phyloP scores from a whole-genome alignment of 1,139 yeast genomes.

The Zygosaccharomyces pseudobailii region DNA sequence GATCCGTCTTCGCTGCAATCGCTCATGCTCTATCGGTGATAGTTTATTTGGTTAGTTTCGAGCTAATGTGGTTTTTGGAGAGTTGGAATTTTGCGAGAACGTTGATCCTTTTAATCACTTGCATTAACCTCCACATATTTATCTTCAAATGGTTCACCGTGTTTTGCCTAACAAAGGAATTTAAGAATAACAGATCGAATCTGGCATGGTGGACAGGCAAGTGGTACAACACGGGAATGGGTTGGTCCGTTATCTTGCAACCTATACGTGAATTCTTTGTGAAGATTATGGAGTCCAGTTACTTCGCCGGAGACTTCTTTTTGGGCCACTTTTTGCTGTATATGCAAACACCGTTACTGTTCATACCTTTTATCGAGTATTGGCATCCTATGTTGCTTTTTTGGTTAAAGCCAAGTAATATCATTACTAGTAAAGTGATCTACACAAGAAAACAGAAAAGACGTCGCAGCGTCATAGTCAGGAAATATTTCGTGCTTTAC shows the following conservation, averaged over 20 bases:
- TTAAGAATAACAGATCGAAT: conserved; percentile 51
- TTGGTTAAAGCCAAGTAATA: conserved; percentile 69
- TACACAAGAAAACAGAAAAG: conserved; percentile 36
- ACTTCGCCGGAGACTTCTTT: conserved; percentile 67
- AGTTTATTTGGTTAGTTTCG: conserved; percentile 51
- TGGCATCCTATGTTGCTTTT: conserved; percentile 77
- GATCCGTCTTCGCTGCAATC: conserved; percentile 44
- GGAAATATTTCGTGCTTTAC: conserved; percentile 41
- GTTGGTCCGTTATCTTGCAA: conserved; percentile 56
- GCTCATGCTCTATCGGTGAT: conserved; percentile 52
- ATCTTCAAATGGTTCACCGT: conserved; percentile 47
- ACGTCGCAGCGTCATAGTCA: conserved; percentile 38
- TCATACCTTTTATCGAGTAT: conserved; percentile 66
- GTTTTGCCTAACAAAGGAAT: conserved; percentile 54
- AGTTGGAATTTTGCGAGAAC: conserved; percentile 58
- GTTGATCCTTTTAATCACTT: conserved; percentile 53
- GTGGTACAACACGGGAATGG: conserved; percentile 61
- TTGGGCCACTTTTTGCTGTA: conserved; percentile 62
- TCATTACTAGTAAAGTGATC: conserved; percentile 43
- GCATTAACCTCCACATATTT: conserved; percentile 50
- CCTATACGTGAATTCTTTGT: conserved; percentile 66
- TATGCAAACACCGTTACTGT: conserved; percentile 55
- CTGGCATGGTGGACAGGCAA: conserved; percentile 85
- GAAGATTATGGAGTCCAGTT: conserved; percentile 62
- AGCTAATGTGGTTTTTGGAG: conserved; percentile 58